A percentile compares a stretch with the other conserved stretches of the same genome.
These are phyloP conservation scores for Aquanectria penicillioides DNA, from an alignment of 2,329 filamentous ascomycete genomes.

Conservation along the genomic window DNA sequence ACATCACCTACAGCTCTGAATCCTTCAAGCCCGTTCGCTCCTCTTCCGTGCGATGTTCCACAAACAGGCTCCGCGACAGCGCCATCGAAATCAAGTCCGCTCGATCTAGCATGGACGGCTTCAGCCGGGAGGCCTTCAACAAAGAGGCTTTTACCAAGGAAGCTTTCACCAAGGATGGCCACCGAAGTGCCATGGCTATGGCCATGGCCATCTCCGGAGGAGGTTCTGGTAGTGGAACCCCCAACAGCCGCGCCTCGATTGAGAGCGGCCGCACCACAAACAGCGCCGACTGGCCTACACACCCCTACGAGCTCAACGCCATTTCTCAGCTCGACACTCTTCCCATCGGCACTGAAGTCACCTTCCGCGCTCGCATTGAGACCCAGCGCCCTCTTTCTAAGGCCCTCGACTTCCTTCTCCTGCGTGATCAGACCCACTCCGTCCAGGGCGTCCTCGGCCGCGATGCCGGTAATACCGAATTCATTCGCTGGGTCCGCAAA, in stretches of 20 bases:
- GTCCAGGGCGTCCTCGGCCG: slow-evolving; percentile 81
- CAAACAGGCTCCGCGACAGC: slow-evolving; percentile 45
- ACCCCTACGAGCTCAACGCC: slow-evolving; percentile 53
- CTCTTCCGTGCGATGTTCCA: slow-evolving; percentile 9
- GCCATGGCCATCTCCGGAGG: slow-evolving; percentile 4
- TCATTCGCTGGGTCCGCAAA: slow-evolving; percentile 89
- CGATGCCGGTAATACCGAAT: slow-evolving; percentile 64
- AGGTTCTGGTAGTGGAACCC: not conserved
- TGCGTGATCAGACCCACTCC: slow-evolving; percentile 84
- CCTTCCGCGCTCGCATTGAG: slow-evolving; percentile 54
- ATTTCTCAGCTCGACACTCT: slow-evolving; percentile 50
- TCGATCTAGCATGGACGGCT: slow-evolving; percentile 44
- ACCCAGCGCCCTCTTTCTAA: slow-evolving; percentile 84
- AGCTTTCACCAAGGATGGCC: not conserved
- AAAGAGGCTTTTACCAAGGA: not conserved
- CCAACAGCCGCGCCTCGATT: slow-evolving; percentile 43
- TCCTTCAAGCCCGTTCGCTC: slow-evolving; percentile 14
- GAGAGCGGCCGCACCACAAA: slow-evolving; percentile 50
- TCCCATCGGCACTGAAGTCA: slow-evolving; percentile 52
- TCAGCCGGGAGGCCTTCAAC: not conserved
- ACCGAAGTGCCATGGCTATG: slow-evolving; percentile 19
- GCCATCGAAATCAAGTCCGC: slow-evolving; percentile 45
- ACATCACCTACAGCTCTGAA: slow-evolving; percentile 24
- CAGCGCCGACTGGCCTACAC: slow-evolving; percentile 51
- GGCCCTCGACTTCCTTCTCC: slow-evolving; percentile 84